Evolutionary conservation across 177 flowering plant species (phyloP).

Genomic region (Telopea speciosissima): DNA sequence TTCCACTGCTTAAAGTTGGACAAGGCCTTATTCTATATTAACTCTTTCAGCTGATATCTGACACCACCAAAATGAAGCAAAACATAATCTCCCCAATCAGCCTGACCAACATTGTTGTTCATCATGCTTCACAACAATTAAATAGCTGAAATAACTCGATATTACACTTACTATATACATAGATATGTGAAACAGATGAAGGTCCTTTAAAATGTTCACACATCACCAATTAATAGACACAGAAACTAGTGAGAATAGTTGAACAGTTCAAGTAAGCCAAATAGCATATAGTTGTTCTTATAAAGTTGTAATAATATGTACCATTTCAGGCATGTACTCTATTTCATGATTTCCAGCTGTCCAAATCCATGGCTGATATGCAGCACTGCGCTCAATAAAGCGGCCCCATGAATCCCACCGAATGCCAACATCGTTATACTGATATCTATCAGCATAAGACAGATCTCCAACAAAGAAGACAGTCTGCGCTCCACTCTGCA

Average conservation of each 20-base stretch:
- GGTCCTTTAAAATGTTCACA: neutral
- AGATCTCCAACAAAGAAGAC: slow-evolving; percentile 93
- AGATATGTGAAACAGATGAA: neutral
- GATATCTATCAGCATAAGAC: slow-evolving; percentile 89
- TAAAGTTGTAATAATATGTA: slow-evolving; percentile 18
- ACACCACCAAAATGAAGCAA: neutral
- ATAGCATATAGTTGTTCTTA: neutral
- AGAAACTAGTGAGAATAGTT: neutral
- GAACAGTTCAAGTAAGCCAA: neutral
- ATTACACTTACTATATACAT: neutral
- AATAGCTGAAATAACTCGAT: neutral
- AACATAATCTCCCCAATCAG: neutral
- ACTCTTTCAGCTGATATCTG: neutral
- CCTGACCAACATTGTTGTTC: neutral
- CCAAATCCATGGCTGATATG: slow-evolving; percentile 98
- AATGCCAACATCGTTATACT: slow-evolving; percentile 60
- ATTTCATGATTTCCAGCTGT: slow-evolving; percentile 89
- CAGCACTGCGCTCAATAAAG: slow-evolving; percentile 66
- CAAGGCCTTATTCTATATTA: neutral
- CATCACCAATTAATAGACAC: neutral
- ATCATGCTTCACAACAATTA: neutral
- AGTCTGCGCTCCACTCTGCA: slow-evolving; percentile 64
- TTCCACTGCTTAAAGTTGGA: neutral
- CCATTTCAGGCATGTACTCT: slow-evolving; percentile 82
- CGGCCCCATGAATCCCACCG: slow-evolving; percentile 98